Conservation (phyloP, 768 basidiomycete genomes). For the Mrakia gelida region DNA sequence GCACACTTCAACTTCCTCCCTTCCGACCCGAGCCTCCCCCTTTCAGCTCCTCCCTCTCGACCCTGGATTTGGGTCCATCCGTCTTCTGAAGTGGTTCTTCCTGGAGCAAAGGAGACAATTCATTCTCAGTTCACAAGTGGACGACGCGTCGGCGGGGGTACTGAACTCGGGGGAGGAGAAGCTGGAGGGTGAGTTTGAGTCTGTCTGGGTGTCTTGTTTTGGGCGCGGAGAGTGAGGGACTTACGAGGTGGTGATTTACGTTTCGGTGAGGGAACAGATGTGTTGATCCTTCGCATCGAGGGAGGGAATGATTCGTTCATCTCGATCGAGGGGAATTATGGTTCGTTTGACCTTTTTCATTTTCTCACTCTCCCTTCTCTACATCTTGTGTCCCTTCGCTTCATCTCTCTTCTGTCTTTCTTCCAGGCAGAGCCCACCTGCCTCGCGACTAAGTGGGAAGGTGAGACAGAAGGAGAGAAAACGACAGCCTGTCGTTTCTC, state of each 20-base stretch:
- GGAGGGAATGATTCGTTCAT: conserved; percentile 13
- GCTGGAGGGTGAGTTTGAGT: not conserved
- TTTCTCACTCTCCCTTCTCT: too few species aligned
- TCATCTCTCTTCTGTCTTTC: not conserved
- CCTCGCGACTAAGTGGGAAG: too few species aligned
- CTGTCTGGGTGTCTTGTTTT: not conserved
- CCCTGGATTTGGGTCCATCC: conserved; percentile 20
- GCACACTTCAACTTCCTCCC: conserved; percentile 7
- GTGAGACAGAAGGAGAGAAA: too few species aligned
- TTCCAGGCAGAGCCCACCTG: not conserved
- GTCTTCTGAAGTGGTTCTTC: not conserved
- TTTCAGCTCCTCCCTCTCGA: not conserved
- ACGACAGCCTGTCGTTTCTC: too few species aligned
- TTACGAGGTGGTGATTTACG: not conserved
- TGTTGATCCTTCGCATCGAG: not conserved
- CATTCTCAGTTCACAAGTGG: not conserved
- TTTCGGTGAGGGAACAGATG: not conserved
- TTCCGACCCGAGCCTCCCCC: not conserved
- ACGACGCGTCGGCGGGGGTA: not conserved
- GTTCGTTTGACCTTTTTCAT: too few species aligned
- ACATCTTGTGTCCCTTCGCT: not conserved
- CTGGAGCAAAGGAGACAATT: not conserved
- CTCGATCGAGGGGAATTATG: not conserved
- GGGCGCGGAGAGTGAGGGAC: not conserved
- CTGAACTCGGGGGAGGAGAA: conserved; percentile 1